Evolutionary conservation across 352 stramenopile genomes (phyloP), one percentile per base, ranked within the genome.

Genomic region (Phytophthora tentaculata): DNA sequence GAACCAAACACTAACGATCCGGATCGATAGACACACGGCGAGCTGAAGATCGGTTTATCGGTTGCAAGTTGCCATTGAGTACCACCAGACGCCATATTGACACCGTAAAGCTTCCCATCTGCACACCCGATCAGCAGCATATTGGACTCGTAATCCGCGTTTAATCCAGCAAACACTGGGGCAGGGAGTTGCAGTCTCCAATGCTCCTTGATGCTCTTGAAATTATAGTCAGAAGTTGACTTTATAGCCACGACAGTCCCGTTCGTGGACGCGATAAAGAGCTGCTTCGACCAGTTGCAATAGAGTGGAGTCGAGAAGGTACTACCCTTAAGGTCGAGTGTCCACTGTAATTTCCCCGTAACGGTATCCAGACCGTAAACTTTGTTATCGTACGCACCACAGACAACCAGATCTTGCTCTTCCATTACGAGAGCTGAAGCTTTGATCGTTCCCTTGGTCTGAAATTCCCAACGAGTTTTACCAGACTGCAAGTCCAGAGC

Each of bases 151-250:
- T 5, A n/a, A 17, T 73, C 55, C 22, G 44, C 51, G 50, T 72
- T 77, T n/a, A 86, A 64, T 26, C 83, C 84, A 4, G 79, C 69
- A 70, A 91, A 91, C 14, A 91, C 71, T 24, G 83, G 77, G 3
- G 77, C 79, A 54, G 76, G 67, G 22, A 91, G 66, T 19, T 74
- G 20, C 10, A 76, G 23, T 14, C 44, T 65, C 71, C 71, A 79
- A 8, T 76, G 49, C 16, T 48, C 14, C 9, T 60, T 44, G 29
- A 56, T 37, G 12, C 19, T 52, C 14, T 48, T 47, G 74, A 37
- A 49, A 43, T 48, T 23, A 45, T n/a, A 16, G 6, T 35, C 48
- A 8, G 26, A 48, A 44, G 16, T 24, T 32, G 41, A 64, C 26
- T n/a, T 41, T 16, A 82, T 57, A 5, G 61, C 68, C 5, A 71